phyloP scores from a whole-genome alignment of 1,284 basidiomycete genomes.

The Gomphus bonarii region DNA sequence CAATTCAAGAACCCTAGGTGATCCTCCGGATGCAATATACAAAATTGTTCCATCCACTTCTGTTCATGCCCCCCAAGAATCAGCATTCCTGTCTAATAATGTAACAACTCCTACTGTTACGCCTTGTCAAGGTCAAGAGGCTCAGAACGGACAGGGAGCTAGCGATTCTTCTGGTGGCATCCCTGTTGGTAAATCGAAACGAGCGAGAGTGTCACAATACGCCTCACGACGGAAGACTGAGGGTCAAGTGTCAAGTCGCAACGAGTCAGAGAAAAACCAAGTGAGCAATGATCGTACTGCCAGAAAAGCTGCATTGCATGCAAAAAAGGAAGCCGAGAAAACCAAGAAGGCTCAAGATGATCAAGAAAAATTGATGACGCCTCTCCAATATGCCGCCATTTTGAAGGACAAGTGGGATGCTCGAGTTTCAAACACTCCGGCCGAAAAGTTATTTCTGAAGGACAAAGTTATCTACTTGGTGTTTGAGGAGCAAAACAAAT shows the following conservation, averaged over 20 bases:
- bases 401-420: slow-evolving; percentile 20
- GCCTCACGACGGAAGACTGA: not conserved
- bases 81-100: not conserved
- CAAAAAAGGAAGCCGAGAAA: slow-evolving; percentile 13
- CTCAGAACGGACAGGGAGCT: not conserved
- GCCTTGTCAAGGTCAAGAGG: not conserved
- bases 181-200: not conserved
- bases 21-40: not conserved
- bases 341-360: slow-evolving; percentile 16
- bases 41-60: not conserved
- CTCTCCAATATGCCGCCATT: slow-evolving; percentile 30
- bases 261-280: not conserved
- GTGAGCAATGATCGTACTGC: not conserved
- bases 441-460: slow-evolving; percentile 28
- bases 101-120: not conserved
- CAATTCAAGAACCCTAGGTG: not conserved
- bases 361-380: slow-evolving; percentile 21
- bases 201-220: not conserved
- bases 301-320: not conserved
- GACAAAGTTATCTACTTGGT: slow-evolving; percentile 47
- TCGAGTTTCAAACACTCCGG: slow-evolving; percentile 11
- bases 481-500: slow-evolving; percentile 8
- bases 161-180: not conserved
- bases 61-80: not conserved
- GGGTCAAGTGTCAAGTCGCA: not conserved